Conservation (phyloP, 2,329 filamentous ascomycete species). For the Aspergillus sp. region DNA sequence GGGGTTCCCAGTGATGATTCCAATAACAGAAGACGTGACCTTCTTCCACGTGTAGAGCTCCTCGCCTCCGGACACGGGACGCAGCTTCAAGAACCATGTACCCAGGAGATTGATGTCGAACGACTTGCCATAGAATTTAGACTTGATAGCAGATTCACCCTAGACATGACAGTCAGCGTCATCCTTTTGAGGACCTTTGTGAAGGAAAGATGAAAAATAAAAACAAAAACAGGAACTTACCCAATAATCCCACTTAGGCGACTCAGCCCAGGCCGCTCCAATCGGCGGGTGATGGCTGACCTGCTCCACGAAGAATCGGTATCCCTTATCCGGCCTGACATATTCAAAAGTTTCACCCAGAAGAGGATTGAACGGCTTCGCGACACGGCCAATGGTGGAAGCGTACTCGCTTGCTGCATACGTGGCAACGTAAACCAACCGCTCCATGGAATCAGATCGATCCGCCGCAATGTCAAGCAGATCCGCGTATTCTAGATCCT, state of each 20-base stretch:
- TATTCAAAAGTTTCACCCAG: constrained; percentile 97
- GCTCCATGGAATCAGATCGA: constrained; percentile 76
- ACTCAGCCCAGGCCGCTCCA: constrained; percentile 86
- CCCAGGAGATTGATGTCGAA: constrained; percentile 95
- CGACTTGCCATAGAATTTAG: constrained; percentile 94
- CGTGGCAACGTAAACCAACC: constrained; percentile 86
- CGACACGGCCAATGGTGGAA: constrained; percentile 90
- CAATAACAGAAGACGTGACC: constrained; percentile 92
- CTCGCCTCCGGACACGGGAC: constrained; percentile 64
- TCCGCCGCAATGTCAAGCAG: constrained; percentile 83
- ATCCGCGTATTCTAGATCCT: constrained; percentile 97
- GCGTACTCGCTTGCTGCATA: constrained; percentile 97
- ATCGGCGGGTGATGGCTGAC: constrained; percentile 95
- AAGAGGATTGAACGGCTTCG: constrained; percentile 95
- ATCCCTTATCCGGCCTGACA: constrained; percentile 88
- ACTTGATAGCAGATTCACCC: constrained; percentile 89
- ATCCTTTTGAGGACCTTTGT: not conserved
- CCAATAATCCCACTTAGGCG: constrained; percentile 90
- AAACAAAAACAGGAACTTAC: constrained; percentile 34
- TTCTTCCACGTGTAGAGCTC: constrained; percentile 99
- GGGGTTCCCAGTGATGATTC: constrained; percentile 94
- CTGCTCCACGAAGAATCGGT: constrained; percentile 97
- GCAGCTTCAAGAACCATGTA: constrained; percentile 88
- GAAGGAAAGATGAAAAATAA: not conserved
- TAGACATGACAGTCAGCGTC: constrained; percentile 27